A percentile compares a stretch with the other conserved stretches of the same genome.
phyloP scores from a whole-genome alignment of 1,284 basidiomycete genomes.

The Somion occarium region DNA sequence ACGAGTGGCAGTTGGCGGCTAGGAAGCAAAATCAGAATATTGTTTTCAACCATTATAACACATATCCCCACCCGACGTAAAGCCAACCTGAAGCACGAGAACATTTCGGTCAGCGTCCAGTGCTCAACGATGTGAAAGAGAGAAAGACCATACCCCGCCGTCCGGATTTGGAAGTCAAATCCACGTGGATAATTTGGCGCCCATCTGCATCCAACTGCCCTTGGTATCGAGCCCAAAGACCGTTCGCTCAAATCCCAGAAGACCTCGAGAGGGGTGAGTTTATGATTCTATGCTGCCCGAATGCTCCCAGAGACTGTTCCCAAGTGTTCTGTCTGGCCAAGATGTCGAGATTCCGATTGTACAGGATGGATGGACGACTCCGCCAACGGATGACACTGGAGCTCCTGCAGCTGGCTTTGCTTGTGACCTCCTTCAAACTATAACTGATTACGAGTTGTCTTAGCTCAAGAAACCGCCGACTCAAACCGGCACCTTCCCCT shows the following conservation, averaged over 20 bases:
- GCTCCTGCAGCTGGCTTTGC: constrained; percentile 7
- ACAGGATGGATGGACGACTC: constrained; percentile 34
- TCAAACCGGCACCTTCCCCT: constrained; percentile 18
- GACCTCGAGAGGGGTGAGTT: constrained; percentile 39
- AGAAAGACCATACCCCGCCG: no score
- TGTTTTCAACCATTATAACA: not conserved
- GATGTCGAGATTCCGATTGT: constrained; percentile 13
- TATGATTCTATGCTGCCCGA: constrained; percentile 13
- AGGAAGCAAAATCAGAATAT: not conserved
- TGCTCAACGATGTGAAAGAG: no score
- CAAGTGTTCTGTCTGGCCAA: not conserved
- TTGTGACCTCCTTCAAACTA: constrained; percentile 11
- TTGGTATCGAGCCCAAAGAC: constrained; percentile 14
- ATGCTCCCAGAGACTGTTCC: constrained; percentile 4
- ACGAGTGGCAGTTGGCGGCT: not conserved
- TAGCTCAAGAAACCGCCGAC: constrained; percentile 22
- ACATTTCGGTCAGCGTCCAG: constrained; percentile 18
- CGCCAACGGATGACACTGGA: constrained; percentile 32
- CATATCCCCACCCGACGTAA: constrained; percentile 20
- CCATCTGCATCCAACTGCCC: not conserved
- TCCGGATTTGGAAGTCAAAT: not conserved
- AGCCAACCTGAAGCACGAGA: constrained; percentile 23
- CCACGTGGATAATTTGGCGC: constrained; percentile 7
- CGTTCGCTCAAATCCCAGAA: constrained; percentile 28
- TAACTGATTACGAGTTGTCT: constrained; percentile 5